These are phyloP conservation scores for Chaetomidium leptoderma DNA, from an alignment of 495 filamentous ascomycete species.

Conservation along the genomic window DNA sequence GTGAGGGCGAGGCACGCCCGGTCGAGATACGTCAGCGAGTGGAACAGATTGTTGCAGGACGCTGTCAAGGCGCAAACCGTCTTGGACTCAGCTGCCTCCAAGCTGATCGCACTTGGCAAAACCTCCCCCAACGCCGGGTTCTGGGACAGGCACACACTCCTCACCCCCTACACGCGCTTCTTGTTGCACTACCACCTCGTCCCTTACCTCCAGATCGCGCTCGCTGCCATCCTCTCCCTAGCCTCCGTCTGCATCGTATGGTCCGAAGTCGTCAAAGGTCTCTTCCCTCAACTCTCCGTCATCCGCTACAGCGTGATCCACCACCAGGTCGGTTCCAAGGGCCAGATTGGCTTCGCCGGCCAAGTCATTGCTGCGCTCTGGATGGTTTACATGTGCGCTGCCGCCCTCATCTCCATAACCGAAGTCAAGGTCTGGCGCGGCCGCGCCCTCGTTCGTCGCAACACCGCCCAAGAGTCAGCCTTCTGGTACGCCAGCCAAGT, in stretches of 20 bases:
- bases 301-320: constrained; percentile 83
- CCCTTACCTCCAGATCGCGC: constrained; percentile 57
- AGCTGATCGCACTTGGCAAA: constrained; percentile 69
- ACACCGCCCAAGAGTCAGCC: constrained; percentile 85
- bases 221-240: constrained; percentile 61
- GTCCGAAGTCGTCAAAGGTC: constrained; percentile 81
- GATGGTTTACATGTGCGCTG: constrained; percentile 87
- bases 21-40: constrained; percentile 75
- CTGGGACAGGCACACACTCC: constrained; percentile 51
- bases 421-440: constrained; percentile 95
- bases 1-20: constrained; percentile 77
- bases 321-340: constrained; percentile 59
- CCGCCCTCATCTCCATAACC: constrained; percentile 76
- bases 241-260: constrained; percentile 82
- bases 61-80: constrained; percentile 74
- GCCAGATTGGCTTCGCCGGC: constrained; percentile 73
- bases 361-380: constrained; percentile 80
- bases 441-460: constrained; percentile 80
- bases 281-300: constrained; percentile 70
- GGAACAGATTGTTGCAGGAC: constrained; percentile 70
- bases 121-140: constrained; percentile 52
- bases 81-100: constrained; percentile 75
- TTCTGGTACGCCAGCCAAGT: constrained; percentile 93
- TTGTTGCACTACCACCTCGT: constrained; percentile 65
- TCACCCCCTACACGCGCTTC: constrained; percentile 87